These are phyloP conservation scores for Lasiodiplodia gonubiensis DNA, from an alignment of 2,329 filamentous ascomycete species.

Conservation along the genomic window DNA sequence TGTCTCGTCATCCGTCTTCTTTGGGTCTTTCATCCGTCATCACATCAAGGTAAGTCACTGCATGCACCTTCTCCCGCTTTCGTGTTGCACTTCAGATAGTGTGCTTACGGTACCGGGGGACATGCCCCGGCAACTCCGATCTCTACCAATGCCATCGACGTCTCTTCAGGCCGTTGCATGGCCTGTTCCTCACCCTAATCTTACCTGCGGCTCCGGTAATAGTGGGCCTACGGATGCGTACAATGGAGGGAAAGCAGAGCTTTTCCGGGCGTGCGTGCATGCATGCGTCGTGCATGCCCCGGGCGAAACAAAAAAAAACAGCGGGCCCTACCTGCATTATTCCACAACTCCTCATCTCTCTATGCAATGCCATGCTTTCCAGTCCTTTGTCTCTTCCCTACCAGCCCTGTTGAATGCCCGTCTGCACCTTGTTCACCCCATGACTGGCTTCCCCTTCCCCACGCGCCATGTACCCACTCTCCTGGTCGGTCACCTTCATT, in stretches of 20 bases:
- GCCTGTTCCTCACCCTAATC: not conserved
- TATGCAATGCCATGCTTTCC: not conserved
- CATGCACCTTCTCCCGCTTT: not conserved
- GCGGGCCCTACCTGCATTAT: not conserved
- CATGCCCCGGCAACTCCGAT: not conserved
- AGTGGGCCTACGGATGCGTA: not conserved
- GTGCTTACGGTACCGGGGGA: not conserved
- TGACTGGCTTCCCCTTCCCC: not conserved
- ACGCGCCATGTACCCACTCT: not conserved
- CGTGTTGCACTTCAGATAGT: not conserved
- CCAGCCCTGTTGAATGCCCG: not conserved
- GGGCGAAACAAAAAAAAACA: not conserved
- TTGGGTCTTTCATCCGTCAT: not conserved
- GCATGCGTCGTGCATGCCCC: not conserved
- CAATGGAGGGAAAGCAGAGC: not conserved
- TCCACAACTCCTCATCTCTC: not conserved
- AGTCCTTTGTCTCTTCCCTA: not conserved
- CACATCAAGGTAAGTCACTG: not conserved
- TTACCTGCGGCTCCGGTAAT: not conserved
- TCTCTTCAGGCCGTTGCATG: not conserved
- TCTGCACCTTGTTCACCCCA: not conserved
- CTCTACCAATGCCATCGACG: not conserved
- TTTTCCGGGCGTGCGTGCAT: not conserved
- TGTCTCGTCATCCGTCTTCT: not conserved
- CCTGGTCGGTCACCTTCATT: not conserved